These are phyloP conservation scores for Zychaea mexicana DNA, from an alignment of 371 early-diverging fungal species.

Conservation along the genomic window DNA sequence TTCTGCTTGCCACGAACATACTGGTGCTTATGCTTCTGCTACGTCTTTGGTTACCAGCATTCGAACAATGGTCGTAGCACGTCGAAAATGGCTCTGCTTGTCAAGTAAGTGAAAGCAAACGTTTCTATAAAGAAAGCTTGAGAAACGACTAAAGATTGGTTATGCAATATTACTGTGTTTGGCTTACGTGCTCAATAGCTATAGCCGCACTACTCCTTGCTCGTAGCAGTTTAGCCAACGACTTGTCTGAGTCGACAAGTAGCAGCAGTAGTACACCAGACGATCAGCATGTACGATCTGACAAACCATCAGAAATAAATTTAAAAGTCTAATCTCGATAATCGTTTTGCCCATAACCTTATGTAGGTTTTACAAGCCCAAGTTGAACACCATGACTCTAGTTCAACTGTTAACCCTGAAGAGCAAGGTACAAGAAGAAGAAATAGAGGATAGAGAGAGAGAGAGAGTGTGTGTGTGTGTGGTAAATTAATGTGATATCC, in stretches of 20 bases:
- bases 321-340: neutral
- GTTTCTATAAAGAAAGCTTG: too few species aligned
- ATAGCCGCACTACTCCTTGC: neutral
- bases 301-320: neutral
- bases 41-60: too few species aligned
- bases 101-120: neutral
- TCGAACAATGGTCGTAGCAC: neutral
- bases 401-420: neutral
- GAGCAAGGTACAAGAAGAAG: neutral
- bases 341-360: neutral
- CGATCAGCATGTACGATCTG: neutral
- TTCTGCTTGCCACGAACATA: neutral
- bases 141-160: neutral
- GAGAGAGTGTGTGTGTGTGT: too few species aligned
- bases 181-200: neutral
- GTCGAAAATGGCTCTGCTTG: neutral
- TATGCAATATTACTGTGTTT: neutral
- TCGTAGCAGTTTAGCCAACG: neutral
- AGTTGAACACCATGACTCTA: neutral
- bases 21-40: neutral
- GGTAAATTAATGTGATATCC: too few species aligned
- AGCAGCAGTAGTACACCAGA: neutral
- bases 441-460: too few species aligned
- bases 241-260: neutral
- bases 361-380: neutral